Conservation (phyloP, 2,329 filamentous ascomycete genomes). For the Botrytis sinoallii region DNA sequence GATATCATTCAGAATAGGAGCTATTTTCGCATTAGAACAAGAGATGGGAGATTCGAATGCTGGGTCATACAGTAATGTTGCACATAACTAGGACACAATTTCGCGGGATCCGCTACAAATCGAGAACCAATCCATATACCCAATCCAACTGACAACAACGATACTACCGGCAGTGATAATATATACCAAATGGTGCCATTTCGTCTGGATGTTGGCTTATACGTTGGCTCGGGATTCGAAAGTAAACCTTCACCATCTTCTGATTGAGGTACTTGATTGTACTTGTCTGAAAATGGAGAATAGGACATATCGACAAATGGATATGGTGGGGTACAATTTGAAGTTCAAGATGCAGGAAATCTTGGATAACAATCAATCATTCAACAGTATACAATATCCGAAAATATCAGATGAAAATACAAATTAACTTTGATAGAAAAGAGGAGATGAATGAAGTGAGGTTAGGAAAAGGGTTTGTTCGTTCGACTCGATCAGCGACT, state of each 20-base stretch:
- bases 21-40: slow-evolving; percentile 20
- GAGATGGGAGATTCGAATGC: not conserved
- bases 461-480: slow-evolving; percentile 5
- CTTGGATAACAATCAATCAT: not conserved
- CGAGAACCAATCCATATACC: slow-evolving; percentile 21
- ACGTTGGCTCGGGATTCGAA: not conserved
- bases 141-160: slow-evolving; percentile 16
- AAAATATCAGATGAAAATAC: not conserved
- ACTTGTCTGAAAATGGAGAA: slow-evolving; percentile 19
- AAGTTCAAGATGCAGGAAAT: not conserved
- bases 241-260: slow-evolving; percentile 21
- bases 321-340: not conserved
- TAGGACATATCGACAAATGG: slow-evolving; percentile 3
- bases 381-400: not conserved
- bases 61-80: slow-evolving; percentile 23
- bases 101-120: slow-evolving; percentile 14
- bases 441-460: slow-evolving; percentile 1
- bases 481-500: not conserved
- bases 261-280: slow-evolving; percentile 17
- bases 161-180: slow-evolving; percentile 16
- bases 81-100: slow-evolving; percentile 21
- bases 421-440: not conserved
- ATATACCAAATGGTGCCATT: slow-evolving; percentile 3
- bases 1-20: slow-evolving; percentile 42
- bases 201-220: not conserved